Evolutionary conservation across 805 yeast genomes (phyloP).

Genomic region (Nakazawaea molendinolei): DNA sequence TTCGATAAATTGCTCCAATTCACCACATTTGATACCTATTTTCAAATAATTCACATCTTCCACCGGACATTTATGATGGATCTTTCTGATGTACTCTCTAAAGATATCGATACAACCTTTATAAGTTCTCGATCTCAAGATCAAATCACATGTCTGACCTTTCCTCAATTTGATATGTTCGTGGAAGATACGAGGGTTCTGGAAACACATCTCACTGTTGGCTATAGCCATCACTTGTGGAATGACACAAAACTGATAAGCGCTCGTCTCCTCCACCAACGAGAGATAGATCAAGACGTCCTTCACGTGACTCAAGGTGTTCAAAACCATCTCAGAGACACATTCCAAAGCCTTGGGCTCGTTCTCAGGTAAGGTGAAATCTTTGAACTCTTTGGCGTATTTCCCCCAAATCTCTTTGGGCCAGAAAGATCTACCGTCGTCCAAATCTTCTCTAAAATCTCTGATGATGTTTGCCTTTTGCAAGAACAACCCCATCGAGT

Average conservation of each 20-base stretch:
- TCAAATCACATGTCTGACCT: slow-evolving; percentile 76
- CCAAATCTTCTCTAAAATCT: slow-evolving; percentile 87
- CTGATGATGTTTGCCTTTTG: slow-evolving; percentile 96
- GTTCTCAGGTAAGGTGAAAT: slow-evolving; percentile 47
- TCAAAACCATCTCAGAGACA: slow-evolving; percentile 71
- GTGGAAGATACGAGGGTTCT: slow-evolving; percentile 68
- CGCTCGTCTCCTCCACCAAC: slow-evolving; percentile 69
- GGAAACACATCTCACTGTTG: slow-evolving; percentile 78
- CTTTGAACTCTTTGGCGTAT: slow-evolving; percentile 58
- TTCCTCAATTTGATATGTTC: slow-evolving; percentile 81
- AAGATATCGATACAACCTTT: slow-evolving; percentile 74
- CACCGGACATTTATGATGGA: slow-evolving; percentile 75
- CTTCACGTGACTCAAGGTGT: slow-evolving; percentile 70
- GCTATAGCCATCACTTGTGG: slow-evolving; percentile 99
- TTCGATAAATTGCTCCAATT: slow-evolving; percentile 84
- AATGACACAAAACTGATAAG: slow-evolving; percentile 89
- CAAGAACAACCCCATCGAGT: slow-evolving; percentile 90
- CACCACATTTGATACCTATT: slow-evolving; percentile 80
- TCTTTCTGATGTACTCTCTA: slow-evolving; percentile 61
- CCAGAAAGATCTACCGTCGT: slow-evolving; percentile 92
- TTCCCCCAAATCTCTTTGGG: slow-evolving; percentile 91
- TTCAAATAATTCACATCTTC: slow-evolving; percentile 81
- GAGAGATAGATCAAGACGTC: slow-evolving; percentile 74
- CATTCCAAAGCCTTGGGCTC: slow-evolving; percentile 59
- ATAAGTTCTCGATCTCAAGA: slow-evolving; percentile 66